A percentile compares a stretch with the other conserved stretches of the same genome.
These are phyloP conservation scores for Sphaerobolus stellatus DNA, from an alignment of 1,284 basidiomycete species.

Conservation along the genomic window DNA sequence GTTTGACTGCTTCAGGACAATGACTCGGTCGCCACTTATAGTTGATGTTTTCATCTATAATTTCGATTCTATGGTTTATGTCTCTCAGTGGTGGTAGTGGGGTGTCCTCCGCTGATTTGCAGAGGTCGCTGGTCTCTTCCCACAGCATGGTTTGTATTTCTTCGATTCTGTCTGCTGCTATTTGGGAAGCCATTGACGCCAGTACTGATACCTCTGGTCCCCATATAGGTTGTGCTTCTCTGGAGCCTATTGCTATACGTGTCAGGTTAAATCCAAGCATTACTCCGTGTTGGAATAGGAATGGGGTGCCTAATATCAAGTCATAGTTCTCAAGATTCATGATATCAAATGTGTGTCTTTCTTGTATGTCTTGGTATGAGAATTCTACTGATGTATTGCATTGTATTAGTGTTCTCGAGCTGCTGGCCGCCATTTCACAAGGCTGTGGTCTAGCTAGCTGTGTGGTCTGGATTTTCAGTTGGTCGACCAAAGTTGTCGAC, in stretches of 20 bases:
- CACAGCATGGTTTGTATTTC: conserved; percentile 17
- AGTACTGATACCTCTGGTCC: conserved; percentile 22
- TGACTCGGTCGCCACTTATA: conserved; percentile 30
- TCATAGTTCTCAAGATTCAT: conserved; percentile 34
- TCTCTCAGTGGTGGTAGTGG: conserved; percentile 29
- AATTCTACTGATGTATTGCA: background rate
- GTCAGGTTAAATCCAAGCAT: conserved; percentile 26
- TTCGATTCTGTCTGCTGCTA: conserved; percentile 19
- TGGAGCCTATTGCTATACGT: conserved; percentile 20
- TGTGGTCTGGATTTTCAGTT: conserved; percentile 7
- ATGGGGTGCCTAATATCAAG: conserved; percentile 30
- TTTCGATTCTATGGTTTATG: conserved; percentile 36
- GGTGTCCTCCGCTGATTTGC: conserved; percentile 24
- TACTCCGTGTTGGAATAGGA: conserved; percentile 24
- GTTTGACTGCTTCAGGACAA: conserved; percentile 29
- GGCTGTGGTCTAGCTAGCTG: conserved; percentile 4
- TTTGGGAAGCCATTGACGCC: conserved; percentile 7
- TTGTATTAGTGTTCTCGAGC: conserved; percentile 1
- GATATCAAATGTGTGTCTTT: conserved; percentile 27
- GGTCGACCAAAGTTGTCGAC: conserved; percentile 13
- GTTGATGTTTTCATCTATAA: conserved; percentile 30
- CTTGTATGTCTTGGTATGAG: conserved; percentile 3
- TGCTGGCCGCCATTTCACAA: conserved; percentile 1
- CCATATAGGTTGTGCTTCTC: conserved; percentile 16
- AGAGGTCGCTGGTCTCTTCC: conserved; percentile 23